phyloP scores from a whole-genome alignment of 2,329 filamentous ascomycete genomes.

The Fusarium nodosum region DNA sequence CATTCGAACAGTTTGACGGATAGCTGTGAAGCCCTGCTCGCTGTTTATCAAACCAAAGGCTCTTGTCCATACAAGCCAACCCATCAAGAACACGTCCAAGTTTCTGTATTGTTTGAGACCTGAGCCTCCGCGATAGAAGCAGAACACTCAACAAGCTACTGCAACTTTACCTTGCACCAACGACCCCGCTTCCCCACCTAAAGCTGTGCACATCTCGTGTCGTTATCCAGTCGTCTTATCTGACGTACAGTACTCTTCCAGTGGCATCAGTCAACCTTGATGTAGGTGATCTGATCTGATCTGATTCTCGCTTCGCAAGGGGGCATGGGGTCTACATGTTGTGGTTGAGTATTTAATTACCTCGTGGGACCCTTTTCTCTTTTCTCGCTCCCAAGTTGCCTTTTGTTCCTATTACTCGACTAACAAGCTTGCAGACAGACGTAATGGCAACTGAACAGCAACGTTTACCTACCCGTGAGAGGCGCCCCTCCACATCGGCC shows the following conservation, averaged over 20 bases:
- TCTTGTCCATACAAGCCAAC: neutral
- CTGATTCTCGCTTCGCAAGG: slow-evolving; percentile 45
- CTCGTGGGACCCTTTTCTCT: slow-evolving; percentile 24
- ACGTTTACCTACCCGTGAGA: slow-evolving; percentile 72
- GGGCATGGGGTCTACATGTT: slow-evolving; percentile 31
- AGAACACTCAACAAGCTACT: slow-evolving; percentile 44
- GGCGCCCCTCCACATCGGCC: slow-evolving; percentile 83
- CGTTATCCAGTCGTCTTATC: slow-evolving; percentile 48
- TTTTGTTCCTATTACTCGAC: slow-evolving; percentile 24
- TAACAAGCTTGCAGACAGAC: slow-evolving; percentile 39
- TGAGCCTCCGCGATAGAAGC: slow-evolving; percentile 28
- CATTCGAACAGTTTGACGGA: slow-evolving; percentile 3
- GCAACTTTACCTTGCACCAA: slow-evolving; percentile 44
- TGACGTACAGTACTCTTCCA: slow-evolving; percentile 45
- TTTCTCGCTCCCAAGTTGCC: slow-evolving; percentile 14
- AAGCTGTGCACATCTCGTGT: slow-evolving; percentile 45
- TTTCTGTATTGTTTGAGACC: slow-evolving; percentile 29
- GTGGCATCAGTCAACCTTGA: slow-evolving; percentile 44
- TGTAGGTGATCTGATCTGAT: slow-evolving; percentile 51
- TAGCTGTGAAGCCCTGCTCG: neutral
- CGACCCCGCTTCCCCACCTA: slow-evolving; percentile 49
- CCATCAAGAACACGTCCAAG: neutral
- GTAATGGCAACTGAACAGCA: slow-evolving; percentile 55
- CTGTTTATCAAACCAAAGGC: neutral
- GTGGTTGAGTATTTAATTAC: slow-evolving; percentile 43